Evolutionary conservation across 129 eudicot genomes (phyloP).

Genomic region (Artemisia argyi): DNA sequence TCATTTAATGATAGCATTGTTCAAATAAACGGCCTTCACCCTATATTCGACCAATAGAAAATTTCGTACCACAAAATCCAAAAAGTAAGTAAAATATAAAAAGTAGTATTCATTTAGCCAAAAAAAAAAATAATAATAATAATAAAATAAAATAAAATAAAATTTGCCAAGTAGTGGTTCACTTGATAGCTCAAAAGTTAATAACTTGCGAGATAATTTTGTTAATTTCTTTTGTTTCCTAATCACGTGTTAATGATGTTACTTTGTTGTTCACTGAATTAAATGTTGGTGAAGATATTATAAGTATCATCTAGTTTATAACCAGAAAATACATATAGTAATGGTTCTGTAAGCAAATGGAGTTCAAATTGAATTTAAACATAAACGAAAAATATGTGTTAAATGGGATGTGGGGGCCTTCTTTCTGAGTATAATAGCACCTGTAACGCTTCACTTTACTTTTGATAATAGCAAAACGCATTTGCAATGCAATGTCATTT

Average conservation of each 20-base stretch:
- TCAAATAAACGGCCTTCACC: background rate
- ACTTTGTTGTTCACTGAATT: too few relatives aligned
- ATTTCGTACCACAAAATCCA: too few relatives aligned
- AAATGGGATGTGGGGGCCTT: constrained; percentile 27
- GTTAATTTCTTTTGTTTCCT: too few relatives aligned
- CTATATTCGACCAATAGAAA: background rate
- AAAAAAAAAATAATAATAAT: too few relatives aligned
- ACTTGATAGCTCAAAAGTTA: too few relatives aligned
- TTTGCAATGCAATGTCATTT: constrained; percentile 39
- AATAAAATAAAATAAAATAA: too few relatives aligned
- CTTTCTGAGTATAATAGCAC: constrained; percentile 34
- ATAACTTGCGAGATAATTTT: too few relatives aligned
- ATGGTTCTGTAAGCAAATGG: background rate
- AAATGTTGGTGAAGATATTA: too few relatives aligned
- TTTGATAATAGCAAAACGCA: constrained; percentile 44
- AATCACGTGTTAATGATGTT: too few relatives aligned
- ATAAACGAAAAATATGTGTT: background rate
- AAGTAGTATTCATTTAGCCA: background rate
- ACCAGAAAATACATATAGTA: constrained; percentile 3
- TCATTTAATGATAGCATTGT: constrained; percentile 5
- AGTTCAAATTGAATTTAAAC: background rate
- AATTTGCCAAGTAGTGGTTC: too few relatives aligned
- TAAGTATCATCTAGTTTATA: background rate
- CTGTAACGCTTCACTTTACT: constrained; percentile 44
- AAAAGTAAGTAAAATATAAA: too few relatives aligned